Base-by-base conservation (phyloP, 2,329 filamentous ascomycete species). In the Thelonectria olida region DNA sequence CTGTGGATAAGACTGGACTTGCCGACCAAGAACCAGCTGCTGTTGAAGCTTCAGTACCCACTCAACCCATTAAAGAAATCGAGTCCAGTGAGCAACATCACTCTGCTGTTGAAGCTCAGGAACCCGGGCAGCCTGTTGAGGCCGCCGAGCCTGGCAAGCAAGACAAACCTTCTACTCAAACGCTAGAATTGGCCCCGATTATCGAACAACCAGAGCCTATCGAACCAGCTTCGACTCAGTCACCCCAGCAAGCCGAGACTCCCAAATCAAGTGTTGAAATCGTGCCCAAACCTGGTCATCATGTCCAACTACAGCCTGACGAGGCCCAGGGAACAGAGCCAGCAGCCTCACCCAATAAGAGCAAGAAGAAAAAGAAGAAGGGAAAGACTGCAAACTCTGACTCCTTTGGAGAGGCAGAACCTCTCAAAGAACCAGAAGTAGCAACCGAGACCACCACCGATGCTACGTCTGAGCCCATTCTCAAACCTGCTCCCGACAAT, bases 321-420 rank as follows among this genome's bases (percentile, higher is more conserved):
- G 36, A 25, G 27, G 13, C 42, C 19, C 50, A 48, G 7, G 56
- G 41, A 9, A 42, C 39, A 7, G 56, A 51, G 4, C 31, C 23
- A 54, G 55, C 45, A 20, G 38, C 38, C 31, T 52, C 68, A 42
- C 62, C 63, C 28, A 68, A 67, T 54, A 69, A 73, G 56, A 71
- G 74, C 44, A 62, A 62, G 60, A 58, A 62, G 34, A 54, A 58
- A 13, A 58, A 62, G 44, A 58, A 58, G 47, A 62, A 62, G 45
- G 36, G 28, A 10, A 63, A 63, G 39, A 19, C 34, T n/a, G 13
- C 15, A 19, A 36, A 17, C n/a, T 54, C 50, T 15, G 25, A 17
- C 27, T 9, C 19, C 17, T 9, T 20, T 8, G 34, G 27, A 9
- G 17, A 49, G 22, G 10, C 17, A 17, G 34, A 31, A 13, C 31